A percentile compares a stretch with the other conserved stretches of the same genome.
These are phyloP conservation scores for Trichoderma reesei DNA, from an alignment of 495 filamentous ascomycete genomes.

Conservation along the genomic window DNA sequence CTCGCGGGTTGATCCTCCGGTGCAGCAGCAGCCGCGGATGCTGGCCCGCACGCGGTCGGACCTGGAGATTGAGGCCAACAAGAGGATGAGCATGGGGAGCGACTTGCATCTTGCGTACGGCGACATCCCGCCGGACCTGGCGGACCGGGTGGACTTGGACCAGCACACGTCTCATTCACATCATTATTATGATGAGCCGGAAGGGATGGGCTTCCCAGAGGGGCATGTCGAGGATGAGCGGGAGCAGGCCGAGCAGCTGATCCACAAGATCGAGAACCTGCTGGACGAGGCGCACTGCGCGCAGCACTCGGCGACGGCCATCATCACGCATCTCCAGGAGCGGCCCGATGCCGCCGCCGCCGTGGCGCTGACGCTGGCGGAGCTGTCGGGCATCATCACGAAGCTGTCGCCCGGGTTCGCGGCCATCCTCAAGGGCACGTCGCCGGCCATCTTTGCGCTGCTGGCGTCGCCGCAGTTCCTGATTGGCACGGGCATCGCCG, in stretches of 20 bases:
- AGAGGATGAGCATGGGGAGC: conserved; percentile 43
- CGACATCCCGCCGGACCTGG: conserved; percentile 47
- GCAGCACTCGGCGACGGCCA: conserved; percentile 71
- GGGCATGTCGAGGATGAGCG: conserved; percentile 23
- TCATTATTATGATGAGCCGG: conserved; percentile 6
- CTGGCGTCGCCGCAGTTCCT: conserved; percentile 84
- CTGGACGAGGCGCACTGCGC: conserved; percentile 80
- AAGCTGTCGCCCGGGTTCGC: conserved; percentile 83
- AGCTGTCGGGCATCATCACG: conserved; percentile 68
- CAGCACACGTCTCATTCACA: conserved; percentile 13
- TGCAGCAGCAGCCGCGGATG: conserved; percentile 10
- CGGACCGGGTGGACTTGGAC: conserved; percentile 31
- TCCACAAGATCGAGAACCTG: conserved; percentile 58
- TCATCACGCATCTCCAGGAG: conserved; percentile 77
- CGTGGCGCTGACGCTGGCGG: conserved; percentile 83
- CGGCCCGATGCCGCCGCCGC: conserved; percentile 91
- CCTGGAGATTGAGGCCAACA: conserved; percentile 22
- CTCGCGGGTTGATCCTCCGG: conserved; percentile 18
- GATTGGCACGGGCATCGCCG: conserved; percentile 79
- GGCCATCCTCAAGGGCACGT: conserved; percentile 60
- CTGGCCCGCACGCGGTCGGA: conserved; percentile 33
- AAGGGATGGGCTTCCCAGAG: conserved; percentile 13
- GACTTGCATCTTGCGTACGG: conserved; percentile 90
- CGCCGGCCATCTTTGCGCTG: conserved; percentile 79
- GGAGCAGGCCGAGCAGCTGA: conserved; percentile 54